Base-by-base conservation (phyloP, 2,329 filamentous ascomycete species). In the Pseudopithomyces chartarum region DNA sequence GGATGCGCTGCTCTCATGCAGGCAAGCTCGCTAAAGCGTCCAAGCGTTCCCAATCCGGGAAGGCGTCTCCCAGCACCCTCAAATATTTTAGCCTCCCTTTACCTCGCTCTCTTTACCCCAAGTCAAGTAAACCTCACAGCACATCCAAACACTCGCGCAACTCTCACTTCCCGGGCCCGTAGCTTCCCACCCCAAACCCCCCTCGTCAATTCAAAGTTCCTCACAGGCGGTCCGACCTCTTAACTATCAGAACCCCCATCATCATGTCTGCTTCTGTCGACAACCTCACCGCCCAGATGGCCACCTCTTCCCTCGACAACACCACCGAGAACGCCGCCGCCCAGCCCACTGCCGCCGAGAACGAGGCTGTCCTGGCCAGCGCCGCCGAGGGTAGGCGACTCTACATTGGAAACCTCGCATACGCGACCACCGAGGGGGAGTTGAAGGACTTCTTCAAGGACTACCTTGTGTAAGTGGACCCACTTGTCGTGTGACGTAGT, bases 391-490 rank as follows among this genome's bases (percentile, higher is more conserved):
- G 95, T 81, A 92, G 95, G 85, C 92, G 95, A 84, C 90, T 99
- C 76, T 99, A 99, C 85, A 98, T 99, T 85, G 95, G 95, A 86
- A 99, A 99, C 87, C 91, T 99, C 88, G 95, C 95, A 76, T 99
- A 99, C 82, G 93, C 94, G 89, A 98, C 95, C 89, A 97, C 92
- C 81, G 95, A 98, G 91, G 95, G 91, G 90, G 92, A 97, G 89
- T 92, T 99, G 87, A 97, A 96, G 87, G 91, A 95, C 74, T 99
- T 99, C 87, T 99, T 99, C 90, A 94, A 95, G 87, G 91, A 89
- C 82, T 98, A 97, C 87, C 90, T 95, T 85, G 92, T 99, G 95
- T 99, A 87, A 87, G 94, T 91, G 62, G 56, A 55, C 60, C 54
- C 64, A 55, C 34, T 20, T 34, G 55, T 33, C 34, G 48, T 40